Evolutionary conservation across 2,329 filamentous ascomycete species (phyloP).

Genomic region (Emericellopsis atlantica): DNA sequence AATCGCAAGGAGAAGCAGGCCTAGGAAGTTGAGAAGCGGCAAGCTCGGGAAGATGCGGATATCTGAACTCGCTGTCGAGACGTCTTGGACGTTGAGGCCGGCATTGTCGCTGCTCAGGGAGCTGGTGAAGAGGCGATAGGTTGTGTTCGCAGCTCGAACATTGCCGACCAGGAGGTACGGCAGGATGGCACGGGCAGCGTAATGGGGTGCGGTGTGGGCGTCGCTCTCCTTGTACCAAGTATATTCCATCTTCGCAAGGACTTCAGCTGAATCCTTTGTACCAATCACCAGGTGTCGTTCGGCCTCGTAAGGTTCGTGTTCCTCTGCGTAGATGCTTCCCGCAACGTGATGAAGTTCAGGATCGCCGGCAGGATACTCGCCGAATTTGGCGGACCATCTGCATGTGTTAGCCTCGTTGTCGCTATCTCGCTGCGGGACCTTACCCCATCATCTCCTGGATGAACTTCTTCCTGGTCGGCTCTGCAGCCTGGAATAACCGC

Average conservation of each 20-base stretch:
- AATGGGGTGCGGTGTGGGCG: constrained; percentile 74
- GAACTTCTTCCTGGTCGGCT: constrained; percentile 89
- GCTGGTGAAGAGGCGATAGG: constrained; percentile 52
- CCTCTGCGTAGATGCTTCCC: constrained; percentile 80
- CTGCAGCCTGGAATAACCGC: constrained; percentile 65
- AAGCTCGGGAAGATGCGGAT: constrained; percentile 77
- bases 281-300: constrained; percentile 83
- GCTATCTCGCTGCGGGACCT: constrained; percentile 12
- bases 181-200: constrained; percentile 74
- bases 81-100: constrained; percentile 62
- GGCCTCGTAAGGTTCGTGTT: constrained; percentile 85
- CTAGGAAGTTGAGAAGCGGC: constrained; percentile 91
- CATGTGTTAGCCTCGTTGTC: not conserved
- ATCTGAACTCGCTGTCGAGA: constrained; percentile 62
- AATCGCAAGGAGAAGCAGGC: constrained; percentile 68
- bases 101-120: constrained; percentile 26
- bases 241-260: constrained; percentile 76
- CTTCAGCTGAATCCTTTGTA: constrained; percentile 74
- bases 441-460: constrained; percentile 73
- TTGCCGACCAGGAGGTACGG: constrained; percentile 89
- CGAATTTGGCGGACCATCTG: constrained; percentile 72
- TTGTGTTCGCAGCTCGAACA: constrained; percentile 74
- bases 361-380: constrained; percentile 82
- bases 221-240: constrained; percentile 87
- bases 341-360: constrained; percentile 89